phyloP scores from a whole-genome alignment of 2,329 filamentous ascomycete species.

The Amauroascus niger region DNA sequence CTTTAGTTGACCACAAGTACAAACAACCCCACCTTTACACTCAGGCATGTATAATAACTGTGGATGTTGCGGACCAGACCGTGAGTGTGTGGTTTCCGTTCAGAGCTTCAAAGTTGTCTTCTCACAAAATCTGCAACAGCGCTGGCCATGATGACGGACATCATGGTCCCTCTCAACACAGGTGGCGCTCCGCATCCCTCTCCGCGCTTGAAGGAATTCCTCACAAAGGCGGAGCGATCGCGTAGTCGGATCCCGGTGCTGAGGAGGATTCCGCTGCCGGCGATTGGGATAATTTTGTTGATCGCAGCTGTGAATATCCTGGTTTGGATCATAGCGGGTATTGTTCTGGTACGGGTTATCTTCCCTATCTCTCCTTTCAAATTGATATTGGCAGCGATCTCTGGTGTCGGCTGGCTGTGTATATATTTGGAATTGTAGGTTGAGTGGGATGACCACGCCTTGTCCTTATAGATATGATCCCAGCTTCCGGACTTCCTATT shows the following conservation, averaged over 20 bases:
- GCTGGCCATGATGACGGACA: neutral
- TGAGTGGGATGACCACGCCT: neutral
- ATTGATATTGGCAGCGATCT: neutral
- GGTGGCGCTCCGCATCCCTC: neutral
- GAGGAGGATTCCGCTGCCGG: conserved; percentile 47
- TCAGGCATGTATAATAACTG: too few relatives aligned
- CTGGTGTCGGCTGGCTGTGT: neutral
- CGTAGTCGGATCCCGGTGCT: conserved; percentile 48
- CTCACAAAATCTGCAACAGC: too few relatives aligned
- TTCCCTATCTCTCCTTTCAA: neutral
- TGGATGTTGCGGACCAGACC: too few relatives aligned
- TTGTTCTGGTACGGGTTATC: conserved; percentile 44
- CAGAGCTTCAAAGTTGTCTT: too few relatives aligned
- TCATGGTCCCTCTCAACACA: neutral
- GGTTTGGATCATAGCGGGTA: conserved; percentile 50
- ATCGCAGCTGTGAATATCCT: conserved; percentile 47
- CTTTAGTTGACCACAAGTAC: neutral
- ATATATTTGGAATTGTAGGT: neutral
- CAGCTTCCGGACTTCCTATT: neutral
- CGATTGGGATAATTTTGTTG: conserved; percentile 48
- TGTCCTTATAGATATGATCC: neutral
- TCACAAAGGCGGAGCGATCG: conserved; percentile 36
- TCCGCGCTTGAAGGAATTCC: conserved; percentile 19
- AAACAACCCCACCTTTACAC: neutral
- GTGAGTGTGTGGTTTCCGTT: too few relatives aligned